Percentiles rank a stretch among this genome's conserved stretches.
Conservation (phyloP, 768 basidiomycete genomes). For the Strobilomyces confusus region DNA sequence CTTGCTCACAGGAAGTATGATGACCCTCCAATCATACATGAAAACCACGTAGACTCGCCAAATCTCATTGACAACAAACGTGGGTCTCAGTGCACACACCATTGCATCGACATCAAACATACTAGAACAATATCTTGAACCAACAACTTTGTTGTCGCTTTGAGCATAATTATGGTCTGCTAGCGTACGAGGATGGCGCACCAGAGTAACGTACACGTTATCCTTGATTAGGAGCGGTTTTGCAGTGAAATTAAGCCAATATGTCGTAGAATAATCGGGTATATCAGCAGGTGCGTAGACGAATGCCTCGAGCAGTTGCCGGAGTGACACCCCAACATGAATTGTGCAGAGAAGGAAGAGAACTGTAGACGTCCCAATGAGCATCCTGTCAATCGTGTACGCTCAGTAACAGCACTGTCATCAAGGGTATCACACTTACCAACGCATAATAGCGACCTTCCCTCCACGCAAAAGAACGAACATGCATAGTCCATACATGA, state of each 20-base stretch:
- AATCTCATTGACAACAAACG: background rate
- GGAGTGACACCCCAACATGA: background rate
- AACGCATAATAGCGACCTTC: background rate
- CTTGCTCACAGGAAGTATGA: background rate
- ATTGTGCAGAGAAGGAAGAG: background rate
- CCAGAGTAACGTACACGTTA: background rate
- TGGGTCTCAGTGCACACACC: background rate
- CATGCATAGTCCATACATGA: background rate
- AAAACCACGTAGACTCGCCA: conserved; percentile 5
- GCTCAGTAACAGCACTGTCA: background rate
- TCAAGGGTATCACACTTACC: background rate
- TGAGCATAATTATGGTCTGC: background rate
- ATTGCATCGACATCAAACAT: background rate
- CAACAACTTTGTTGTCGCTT: background rate
- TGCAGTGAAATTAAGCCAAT: background rate
- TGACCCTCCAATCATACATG: background rate
- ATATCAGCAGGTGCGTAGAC: background rate
- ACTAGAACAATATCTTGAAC: background rate
- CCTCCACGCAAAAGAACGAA: background rate
- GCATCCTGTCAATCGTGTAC: background rate
- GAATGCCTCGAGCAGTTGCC: background rate
- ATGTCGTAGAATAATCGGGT: background rate
- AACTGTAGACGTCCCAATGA: background rate
- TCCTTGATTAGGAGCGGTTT: background rate
- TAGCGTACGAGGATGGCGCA: background rate